These are phyloP conservation scores for Fonsecaea monophora DNA, from an alignment of 2,329 filamentous ascomycete species.

Conservation along the genomic window DNA sequence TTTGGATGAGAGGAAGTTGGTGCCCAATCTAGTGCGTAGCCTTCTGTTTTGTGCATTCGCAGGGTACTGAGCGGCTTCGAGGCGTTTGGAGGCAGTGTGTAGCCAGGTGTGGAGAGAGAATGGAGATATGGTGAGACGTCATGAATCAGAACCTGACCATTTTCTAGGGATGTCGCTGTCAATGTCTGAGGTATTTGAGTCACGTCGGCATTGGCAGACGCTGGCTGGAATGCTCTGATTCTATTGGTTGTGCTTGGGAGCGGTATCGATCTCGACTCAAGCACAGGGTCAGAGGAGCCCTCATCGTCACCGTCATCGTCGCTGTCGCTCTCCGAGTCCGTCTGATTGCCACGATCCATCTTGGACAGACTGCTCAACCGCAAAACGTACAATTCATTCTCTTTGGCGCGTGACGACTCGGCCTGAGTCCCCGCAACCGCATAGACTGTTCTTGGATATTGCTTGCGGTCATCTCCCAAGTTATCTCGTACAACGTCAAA, in stretches of 20 bases:
- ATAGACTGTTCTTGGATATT: conserved; percentile 96
- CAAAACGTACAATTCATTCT: conserved; percentile 95
- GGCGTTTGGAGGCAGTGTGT: conserved; percentile 77
- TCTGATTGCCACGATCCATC: conserved; percentile 77
- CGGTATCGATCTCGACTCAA: conserved; percentile 90
- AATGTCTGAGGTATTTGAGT: conserved; percentile 79
- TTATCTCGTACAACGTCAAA: conserved; percentile 89
- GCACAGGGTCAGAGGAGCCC: conserved; percentile 76
- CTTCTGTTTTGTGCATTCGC: conserved; percentile 88
- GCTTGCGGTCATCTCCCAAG: conserved; percentile 85
- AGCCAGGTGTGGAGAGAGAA: conserved; percentile 89
- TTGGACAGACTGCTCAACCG: conserved; percentile 91
- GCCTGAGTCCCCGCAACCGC: conserved; percentile 94
- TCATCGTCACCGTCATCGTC: conserved; percentile 73
- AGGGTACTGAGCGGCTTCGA: conserved; percentile 89
- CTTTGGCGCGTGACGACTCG: conserved; percentile 72
- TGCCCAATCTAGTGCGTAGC: conserved; percentile 98
- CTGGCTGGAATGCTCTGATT: conserved; percentile 79
- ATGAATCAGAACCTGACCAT: conserved; percentile 82
- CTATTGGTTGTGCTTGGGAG: conserved; percentile 89
- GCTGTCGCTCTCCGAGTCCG: conserved; percentile 72
- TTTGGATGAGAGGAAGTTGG: conserved; percentile 69
- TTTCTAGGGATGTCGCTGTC: conserved; percentile 91
- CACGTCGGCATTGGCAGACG: conserved; percentile 69
- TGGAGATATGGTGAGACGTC: conserved; percentile 88